phyloP scores from a whole-genome alignment of 345 rosid species.

The Eucalyptus grandis region DNA sequence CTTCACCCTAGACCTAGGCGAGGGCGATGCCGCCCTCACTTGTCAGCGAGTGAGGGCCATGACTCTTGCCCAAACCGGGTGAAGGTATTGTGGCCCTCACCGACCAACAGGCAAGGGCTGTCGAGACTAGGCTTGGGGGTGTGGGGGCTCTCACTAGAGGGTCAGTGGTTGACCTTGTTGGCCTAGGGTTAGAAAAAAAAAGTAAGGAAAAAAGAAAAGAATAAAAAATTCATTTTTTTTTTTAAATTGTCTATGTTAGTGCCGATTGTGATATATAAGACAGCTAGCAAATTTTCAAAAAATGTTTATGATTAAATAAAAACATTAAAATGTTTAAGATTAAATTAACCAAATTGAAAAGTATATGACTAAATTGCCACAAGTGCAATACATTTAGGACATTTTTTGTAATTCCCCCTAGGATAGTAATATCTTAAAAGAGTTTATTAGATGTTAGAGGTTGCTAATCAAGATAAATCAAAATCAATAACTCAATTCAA shows the following conservation, averaged over 20 bases:
- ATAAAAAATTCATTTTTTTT: too few species aligned
- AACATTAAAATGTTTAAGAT: neutral
- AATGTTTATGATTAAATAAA: too few species aligned
- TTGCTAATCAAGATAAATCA: neutral
- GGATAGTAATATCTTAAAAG: neutral
- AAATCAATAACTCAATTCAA: neutral
- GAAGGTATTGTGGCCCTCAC: neutral
- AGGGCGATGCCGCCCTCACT: neutral
- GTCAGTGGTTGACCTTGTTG: rapidly evolving
- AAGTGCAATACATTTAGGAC: neutral
- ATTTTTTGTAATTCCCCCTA: neutral
- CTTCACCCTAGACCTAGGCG: neutral
- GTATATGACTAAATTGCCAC: neutral
- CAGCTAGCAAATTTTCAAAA: neutral
- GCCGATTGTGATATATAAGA: rapidly evolving
- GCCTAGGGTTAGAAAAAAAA: neutral
- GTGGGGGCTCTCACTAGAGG: neutral
- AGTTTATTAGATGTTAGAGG: neutral
- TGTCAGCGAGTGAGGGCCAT: neutral
- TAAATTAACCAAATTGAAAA: neutral
- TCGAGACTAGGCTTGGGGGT: neutral
- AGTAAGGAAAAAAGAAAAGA: neutral
- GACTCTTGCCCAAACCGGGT: neutral
- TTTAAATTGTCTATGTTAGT: too few species aligned
- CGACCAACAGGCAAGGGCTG: neutral